phyloP scores from a whole-genome alignment of 2,329 filamentous ascomycete genomes.

The Diaporthe helianthi region DNA sequence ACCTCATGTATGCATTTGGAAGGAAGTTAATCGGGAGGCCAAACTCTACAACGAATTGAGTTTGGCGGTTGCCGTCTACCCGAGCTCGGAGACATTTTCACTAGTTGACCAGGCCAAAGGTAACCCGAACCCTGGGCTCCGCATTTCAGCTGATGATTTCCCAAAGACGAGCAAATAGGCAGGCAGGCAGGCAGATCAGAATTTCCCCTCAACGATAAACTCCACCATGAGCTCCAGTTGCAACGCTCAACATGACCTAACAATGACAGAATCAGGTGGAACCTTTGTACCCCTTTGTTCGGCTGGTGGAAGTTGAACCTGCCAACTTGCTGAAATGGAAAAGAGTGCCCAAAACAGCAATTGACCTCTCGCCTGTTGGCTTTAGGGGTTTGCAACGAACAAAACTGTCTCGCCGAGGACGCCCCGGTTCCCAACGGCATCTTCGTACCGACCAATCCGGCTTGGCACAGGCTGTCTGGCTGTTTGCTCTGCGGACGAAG shows the following conservation, averaged over 20 bases:
- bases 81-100: too few relatives aligned
- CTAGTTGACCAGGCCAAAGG: too few relatives aligned
- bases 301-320: not conserved
- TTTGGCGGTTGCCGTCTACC: not conserved
- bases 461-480: not conserved
- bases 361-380: not conserved
- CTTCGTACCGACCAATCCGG: not conserved
- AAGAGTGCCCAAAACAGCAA: not conserved
- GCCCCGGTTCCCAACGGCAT: not conserved
- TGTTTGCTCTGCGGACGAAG: not conserved
- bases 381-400: not conserved
- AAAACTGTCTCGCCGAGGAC: conserved; percentile 6
- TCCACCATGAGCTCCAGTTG: conserved; percentile 4
- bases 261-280: not conserved
- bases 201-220: not conserved
- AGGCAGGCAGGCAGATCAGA: not conserved
- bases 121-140: conserved; percentile 7
- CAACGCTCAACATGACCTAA: not conserved
- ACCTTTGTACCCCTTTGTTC: not conserved
- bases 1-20: not conserved
- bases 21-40: not conserved
- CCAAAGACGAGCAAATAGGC: not conserved
- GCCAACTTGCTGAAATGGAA: not conserved
- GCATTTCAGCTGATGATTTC: not conserved
- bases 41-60: not conserved